Evolutionary conservation across 805 yeast genomes (phyloP).

Genomic region (Zygotorulaspora danielsina): DNA sequence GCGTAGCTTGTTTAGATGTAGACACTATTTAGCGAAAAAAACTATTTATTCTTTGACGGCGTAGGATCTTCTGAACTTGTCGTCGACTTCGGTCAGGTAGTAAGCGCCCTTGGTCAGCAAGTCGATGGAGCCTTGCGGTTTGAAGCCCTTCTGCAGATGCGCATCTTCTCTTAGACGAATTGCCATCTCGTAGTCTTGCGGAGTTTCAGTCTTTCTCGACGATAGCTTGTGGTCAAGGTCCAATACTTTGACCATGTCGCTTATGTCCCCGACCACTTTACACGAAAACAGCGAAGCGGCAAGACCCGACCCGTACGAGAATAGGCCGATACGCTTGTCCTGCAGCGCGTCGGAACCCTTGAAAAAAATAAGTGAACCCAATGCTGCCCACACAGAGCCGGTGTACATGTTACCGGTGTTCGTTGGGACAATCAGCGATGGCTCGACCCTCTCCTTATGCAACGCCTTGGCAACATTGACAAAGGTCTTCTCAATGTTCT

Average conservation of each 20-base stretch:
- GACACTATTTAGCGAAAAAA: too few species aligned
- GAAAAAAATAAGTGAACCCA: slow-evolving; percentile 73
- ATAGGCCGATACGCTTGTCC: slow-evolving; percentile 81
- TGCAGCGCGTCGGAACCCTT: slow-evolving; percentile 71
- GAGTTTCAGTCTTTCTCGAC: slow-evolving; percentile 61
- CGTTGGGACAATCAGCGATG: slow-evolving; percentile 83
- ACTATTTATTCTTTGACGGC: slow-evolving; percentile 54
- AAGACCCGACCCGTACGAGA: slow-evolving; percentile 97
- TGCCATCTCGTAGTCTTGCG: slow-evolving; percentile 77
- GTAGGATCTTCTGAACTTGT: slow-evolving; percentile 80
- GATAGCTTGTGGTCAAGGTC: slow-evolving; percentile 65
- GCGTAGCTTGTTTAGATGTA: too few species aligned
- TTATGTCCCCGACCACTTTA: slow-evolving; percentile 74
- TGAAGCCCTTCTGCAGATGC: slow-evolving; percentile 72
- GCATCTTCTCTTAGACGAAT: slow-evolving; percentile 83
- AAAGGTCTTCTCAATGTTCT: slow-evolving; percentile 77
- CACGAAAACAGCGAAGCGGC: slow-evolving; percentile 86
- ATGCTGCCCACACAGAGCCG: slow-evolving; percentile 84
- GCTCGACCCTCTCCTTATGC: slow-evolving; percentile 64
- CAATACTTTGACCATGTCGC: slow-evolving; percentile 57
- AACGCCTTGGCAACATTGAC: slow-evolving; percentile 68
- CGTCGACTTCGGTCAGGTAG: slow-evolving; percentile 80
- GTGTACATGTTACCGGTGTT: slow-evolving; percentile 99
- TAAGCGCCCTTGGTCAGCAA: slow-evolving; percentile 70
- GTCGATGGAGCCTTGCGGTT: slow-evolving; percentile 77